Conservation (phyloP, 1,284 basidiomycete species). For the Leccinum solheimii region DNA sequence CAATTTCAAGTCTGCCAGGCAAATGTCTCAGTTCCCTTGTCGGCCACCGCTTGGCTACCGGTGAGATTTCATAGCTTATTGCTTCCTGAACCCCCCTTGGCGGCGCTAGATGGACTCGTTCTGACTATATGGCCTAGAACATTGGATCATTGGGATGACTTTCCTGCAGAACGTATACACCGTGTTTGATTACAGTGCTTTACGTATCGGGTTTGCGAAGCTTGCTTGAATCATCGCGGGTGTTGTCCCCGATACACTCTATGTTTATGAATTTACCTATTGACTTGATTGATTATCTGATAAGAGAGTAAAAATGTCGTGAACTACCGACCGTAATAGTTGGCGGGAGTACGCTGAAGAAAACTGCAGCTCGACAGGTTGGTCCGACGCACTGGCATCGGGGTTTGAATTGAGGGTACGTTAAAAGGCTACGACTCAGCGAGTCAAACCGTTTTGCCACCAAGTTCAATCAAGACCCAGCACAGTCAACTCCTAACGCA, state of each 20-base stretch:
- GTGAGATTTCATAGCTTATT: not conserved
- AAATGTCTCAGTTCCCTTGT: not conserved
- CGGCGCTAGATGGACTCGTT: not conserved
- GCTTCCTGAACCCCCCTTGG: not conserved
- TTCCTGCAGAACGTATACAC: not conserved
- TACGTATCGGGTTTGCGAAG: not conserved
- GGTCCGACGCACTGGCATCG: too few species aligned
- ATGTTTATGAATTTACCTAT: not conserved
- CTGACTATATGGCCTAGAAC: not conserved
- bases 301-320: too few species aligned
- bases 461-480: too few species aligned
- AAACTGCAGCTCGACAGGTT: too few species aligned
- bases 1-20: not conserved
- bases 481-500: too few species aligned
- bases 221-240: not conserved
- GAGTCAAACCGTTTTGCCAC: too few species aligned
- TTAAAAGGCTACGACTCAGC: too few species aligned
- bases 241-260: not conserved
- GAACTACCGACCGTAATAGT: too few species aligned
- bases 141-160: not conserved
- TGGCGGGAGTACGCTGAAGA: too few species aligned
- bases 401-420: too few species aligned
- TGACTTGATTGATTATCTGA: not conserved
- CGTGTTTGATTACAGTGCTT: not conserved
- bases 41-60: not conserved